Evolutionary conservation across 352 stramenopile species (phyloP), one percentile per base, ranked within the genome.

Genomic region (Globisporangium polare): DNA sequence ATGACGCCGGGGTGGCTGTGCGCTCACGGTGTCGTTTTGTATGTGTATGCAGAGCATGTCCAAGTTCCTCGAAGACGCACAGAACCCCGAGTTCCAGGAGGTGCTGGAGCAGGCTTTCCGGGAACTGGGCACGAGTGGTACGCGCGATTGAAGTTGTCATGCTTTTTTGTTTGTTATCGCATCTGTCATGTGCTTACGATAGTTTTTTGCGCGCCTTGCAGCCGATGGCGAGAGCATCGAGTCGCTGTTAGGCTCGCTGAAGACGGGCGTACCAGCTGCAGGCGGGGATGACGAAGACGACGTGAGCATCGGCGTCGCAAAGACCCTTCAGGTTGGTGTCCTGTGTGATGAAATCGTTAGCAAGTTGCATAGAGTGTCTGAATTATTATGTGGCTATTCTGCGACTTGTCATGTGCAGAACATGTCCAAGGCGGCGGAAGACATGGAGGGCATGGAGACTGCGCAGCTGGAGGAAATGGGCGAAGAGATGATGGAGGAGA

Each of bases 401-500:
- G 5, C 27, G 18, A 43, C 17, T 26, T 39, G n/a, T 31, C 47
- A 42, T 57, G n/a, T 42, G 52, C 45, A 93, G 81, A 94, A 91
- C 64, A 94, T 97, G 86, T 79, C 88, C 20, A 91, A 94, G 61
- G 89, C 88, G 2, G 87, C 89, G 1, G 79, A 93, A 68, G 87
- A 92, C 59, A 90, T 95, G 78, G 87, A 95, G 53, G 87, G 83
- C 20, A 71, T 94, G 59, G 85, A 92, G 47, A 86, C 80, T 9
- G 80, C 74, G 8, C 84, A 95, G 52, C 65, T 93, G 9, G 93
- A 98, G 65, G 71, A 87, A 26, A 97, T 96, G 78, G 90, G 90
- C 56, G 92, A 98, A 68, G 83, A 98, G 18, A 98, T 98, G 78
- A 98, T 99, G 91, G 62, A 88, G 41, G 83, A 98, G 58, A 98